Evolutionary conservation across 176 grass and related monocot genomes (phyloP).

Genomic region (Oryza rufipogon): DNA sequence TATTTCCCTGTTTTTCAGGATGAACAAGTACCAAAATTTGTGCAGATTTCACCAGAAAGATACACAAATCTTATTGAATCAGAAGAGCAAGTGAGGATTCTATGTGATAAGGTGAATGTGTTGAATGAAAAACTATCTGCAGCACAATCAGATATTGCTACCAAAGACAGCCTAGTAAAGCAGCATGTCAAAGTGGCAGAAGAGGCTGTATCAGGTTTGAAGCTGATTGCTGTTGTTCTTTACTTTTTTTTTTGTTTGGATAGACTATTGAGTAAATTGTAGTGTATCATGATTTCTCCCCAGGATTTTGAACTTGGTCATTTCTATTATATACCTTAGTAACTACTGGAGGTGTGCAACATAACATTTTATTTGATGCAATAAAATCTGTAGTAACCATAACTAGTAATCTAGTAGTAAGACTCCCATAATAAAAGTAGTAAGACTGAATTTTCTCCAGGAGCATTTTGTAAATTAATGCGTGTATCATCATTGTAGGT

Average conservation of each 20-base stretch:
- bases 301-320: neutral
- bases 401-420: neutral
- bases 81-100: neutral
- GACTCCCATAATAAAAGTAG: no score
- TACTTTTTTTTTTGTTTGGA: neutral
- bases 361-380: neutral
- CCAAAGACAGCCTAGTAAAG: neutral
- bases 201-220: constrained; percentile 51
- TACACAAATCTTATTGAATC: neutral
- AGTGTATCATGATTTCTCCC: neutral
- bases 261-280: neutral
- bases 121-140: neutral
- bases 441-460: neutral
- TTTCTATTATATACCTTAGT: neutral
- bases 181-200: neutral
- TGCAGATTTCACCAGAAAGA: constrained; percentile 5
- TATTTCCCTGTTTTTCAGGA: neutral
- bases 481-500: constrained; percentile 51
- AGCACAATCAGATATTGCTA: neutral
- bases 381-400: neutral
- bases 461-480: neutral
- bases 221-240: constrained; percentile 1
- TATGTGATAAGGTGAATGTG: neutral
- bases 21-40: neutral
- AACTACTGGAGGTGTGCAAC: neutral